These are phyloP conservation scores for Thelephora aurantiotincta DNA, from an alignment of 768 basidiomycete genomes.

Conservation along the genomic window DNA sequence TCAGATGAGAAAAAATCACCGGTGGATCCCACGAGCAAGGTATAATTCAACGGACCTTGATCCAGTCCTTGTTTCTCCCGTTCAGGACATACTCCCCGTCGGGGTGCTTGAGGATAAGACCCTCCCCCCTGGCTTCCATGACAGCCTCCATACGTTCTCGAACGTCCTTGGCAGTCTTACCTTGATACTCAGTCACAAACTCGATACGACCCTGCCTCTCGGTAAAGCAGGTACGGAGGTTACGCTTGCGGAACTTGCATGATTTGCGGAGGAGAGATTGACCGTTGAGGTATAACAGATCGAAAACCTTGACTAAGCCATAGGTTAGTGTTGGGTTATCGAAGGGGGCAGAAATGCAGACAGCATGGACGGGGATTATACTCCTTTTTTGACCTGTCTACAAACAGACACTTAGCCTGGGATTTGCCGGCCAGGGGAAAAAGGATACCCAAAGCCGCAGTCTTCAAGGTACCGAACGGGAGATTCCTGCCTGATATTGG, in stretches of 20 bases:
- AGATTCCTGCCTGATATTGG: slow-evolving; percentile 77
- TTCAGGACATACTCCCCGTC: slow-evolving; percentile 71
- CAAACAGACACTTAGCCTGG: background rate
- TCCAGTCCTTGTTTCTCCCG: slow-evolving; percentile 84
- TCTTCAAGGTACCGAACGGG: slow-evolving; percentile 90
- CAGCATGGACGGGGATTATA: slow-evolving; percentile 82
- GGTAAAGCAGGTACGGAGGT: slow-evolving; percentile 53
- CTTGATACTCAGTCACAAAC: slow-evolving; percentile 55
- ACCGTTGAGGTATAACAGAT: slow-evolving; percentile 83
- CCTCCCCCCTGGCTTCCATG: slow-evolving; percentile 80
- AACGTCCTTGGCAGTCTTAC: slow-evolving; percentile 72
- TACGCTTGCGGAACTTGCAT: slow-evolving; percentile 64
- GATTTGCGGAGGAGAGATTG: slow-evolving; percentile 60
- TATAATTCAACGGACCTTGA: slow-evolving; percentile 46
- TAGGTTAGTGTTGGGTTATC: background rate
- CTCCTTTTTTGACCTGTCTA: slow-evolving; percentile 60
- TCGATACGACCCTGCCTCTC: slow-evolving; percentile 72
- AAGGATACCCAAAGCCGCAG: slow-evolving; percentile 65
- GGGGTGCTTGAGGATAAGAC: slow-evolving; percentile 83
- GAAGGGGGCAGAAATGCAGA: slow-evolving; percentile 21
- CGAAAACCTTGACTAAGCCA: slow-evolving; percentile 86
- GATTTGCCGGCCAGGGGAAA: background rate
- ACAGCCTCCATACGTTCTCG: slow-evolving; percentile 67
- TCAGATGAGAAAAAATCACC: background rate
- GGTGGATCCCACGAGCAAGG: background rate